Percentiles rank a stretch among this genome's conserved stretches.
Conservation (phyloP, 208 protist species). For the Strigomonas galati region DNA sequence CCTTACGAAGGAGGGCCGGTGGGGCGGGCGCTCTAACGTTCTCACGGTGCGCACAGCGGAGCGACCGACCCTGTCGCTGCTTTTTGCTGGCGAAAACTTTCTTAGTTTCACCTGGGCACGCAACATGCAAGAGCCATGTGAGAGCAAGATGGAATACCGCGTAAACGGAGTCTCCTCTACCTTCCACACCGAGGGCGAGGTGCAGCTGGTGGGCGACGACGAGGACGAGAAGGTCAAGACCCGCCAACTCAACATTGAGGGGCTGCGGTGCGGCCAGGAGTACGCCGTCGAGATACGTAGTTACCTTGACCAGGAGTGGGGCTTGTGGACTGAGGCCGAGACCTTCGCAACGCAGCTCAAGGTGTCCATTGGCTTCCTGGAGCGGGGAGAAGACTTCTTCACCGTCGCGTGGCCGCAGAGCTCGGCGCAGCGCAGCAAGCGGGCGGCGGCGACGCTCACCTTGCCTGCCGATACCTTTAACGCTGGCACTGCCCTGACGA, state of each 20-base stretch:
- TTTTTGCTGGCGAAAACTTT: constrained; percentile 75
- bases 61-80: constrained; percentile 40
- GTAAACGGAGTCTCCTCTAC: constrained; percentile 43
- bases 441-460: not conserved
- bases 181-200: constrained; percentile 45
- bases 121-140: constrained; percentile 29
- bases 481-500: not conserved
- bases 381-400: constrained; percentile 89
- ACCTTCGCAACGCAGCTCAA: constrained; percentile 49
- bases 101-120: constrained; percentile 75
- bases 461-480: not conserved
- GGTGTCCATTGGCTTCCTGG: constrained; percentile 47
- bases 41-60: constrained; percentile 64
- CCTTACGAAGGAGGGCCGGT: constrained; percentile 60
- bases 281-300: constrained; percentile 71
- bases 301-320: constrained; percentile 79
- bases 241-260: constrained; percentile 60
- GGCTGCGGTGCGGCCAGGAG: constrained; percentile 55
- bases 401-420: constrained; percentile 55
- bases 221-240: constrained; percentile 1
- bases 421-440: not conserved
- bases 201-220: constrained; percentile 26
- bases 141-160: constrained; percentile 71
- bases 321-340: constrained; percentile 75
- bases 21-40: constrained; percentile 62